Conservation (phyloP, 768 basidiomycete genomes). For the Trametes cubensis region DNA sequence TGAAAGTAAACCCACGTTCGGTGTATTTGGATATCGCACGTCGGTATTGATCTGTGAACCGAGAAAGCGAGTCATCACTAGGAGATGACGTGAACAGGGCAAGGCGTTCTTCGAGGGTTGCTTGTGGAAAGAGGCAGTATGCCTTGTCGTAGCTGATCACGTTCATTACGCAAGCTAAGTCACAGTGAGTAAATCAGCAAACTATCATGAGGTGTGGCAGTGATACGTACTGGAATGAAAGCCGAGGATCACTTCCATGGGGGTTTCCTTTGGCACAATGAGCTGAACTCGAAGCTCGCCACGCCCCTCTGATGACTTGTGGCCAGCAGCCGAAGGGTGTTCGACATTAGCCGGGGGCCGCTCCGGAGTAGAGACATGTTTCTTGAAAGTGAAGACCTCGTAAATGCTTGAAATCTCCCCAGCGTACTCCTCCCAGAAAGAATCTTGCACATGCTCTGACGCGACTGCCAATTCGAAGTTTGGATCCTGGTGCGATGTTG, state of each 20-base stretch:
- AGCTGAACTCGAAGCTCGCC: conserved; percentile 21
- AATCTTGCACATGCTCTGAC: conserved; percentile 6
- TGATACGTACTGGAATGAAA: conserved; percentile 22
- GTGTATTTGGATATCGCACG: conserved; percentile 38
- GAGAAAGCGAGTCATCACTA: neutral
- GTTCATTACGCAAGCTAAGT: conserved; percentile 48
- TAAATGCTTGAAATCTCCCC: conserved; percentile 5
- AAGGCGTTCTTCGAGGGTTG: conserved; percentile 41
- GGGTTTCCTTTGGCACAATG: conserved; percentile 19
- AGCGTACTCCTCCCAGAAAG: conserved; percentile 17
- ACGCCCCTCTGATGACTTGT: neutral
- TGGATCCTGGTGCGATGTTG: conserved; percentile 25
- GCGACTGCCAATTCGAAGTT: conserved; percentile 18
- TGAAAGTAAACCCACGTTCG: conserved; percentile 39
- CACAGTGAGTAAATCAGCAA: conserved; percentile 26
- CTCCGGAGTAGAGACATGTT: neutral
- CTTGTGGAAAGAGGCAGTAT: conserved; percentile 44
- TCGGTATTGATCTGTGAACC: neutral
- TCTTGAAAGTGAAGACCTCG: conserved; percentile 15
- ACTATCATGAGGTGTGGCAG: conserved; percentile 31
- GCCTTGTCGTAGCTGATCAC: conserved; percentile 44
- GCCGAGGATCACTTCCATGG: conserved; percentile 20
- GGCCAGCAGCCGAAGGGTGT: neutral
- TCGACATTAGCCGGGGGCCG: neutral
- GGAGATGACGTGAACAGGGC: conserved; percentile 17